Base-by-base conservation (phyloP, 305 asterid genomes). In the Ajuga reptans region DNA sequence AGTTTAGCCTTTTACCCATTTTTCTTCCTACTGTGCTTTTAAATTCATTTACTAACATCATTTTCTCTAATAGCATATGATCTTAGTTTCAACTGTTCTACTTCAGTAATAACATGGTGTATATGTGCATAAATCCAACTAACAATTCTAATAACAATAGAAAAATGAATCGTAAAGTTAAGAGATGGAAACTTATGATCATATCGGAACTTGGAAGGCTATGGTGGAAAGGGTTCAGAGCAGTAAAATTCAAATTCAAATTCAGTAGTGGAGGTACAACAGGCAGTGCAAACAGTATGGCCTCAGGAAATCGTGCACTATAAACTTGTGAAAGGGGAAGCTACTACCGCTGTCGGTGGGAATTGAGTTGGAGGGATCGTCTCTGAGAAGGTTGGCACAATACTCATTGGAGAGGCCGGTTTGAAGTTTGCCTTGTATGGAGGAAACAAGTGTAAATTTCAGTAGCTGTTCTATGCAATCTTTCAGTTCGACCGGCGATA, bases 381-480 rank as follows among this genome's bases (percentile, higher is more conserved):
- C 81, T 71, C 54, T 76, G 73, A 89, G 87, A 27, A 91, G 94
- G 55, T 72, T 43, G 72, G 83, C 68, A 55, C 95, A 85, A 75
- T 81, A 91, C 6, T 85, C 81, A 62, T 33, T 41, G 4, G 90
- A 80, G 70, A 91, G 87, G 59, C 83, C 91, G 10, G 84, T 69
- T 50, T 73, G 72, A 49, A 81, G 34, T 73, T 84, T 84, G 58
- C 83, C 84, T 49, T 74, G 62, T 6, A 58, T 51, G 51, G 91
- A 83, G 45, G 78, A 83, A 37, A 66, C 11, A 43, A 91, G 84
- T 1, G 84, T 84, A 72, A 86, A 83, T 36, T 76, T 78, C 73
- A 91, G 46, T 34, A 89, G 54, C 63, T 80, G 89, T 71, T 86
- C 86, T 2, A 87, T 49, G 80, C 89, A 84, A 29, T 87, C 92